A percentile compares a stretch with the other conserved stretches of the same genome.
Conservation (phyloP, 345 rosid species). For the Noccaea caerulescens region DNA sequence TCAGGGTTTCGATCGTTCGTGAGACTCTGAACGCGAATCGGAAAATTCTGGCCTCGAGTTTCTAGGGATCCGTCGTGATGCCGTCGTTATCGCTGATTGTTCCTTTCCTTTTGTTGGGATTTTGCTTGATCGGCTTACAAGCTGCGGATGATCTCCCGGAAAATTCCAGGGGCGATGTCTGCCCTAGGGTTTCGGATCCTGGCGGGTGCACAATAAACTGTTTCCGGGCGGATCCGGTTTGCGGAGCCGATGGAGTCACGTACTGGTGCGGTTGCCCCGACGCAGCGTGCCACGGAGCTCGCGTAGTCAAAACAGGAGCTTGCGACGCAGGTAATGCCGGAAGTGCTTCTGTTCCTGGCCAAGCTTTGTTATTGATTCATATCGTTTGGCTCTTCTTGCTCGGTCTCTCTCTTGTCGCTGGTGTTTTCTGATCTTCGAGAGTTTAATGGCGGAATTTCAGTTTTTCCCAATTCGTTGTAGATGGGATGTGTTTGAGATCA, state of each 20-base stretch:
- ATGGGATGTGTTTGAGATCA: background rate
- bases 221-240: constrained; percentile 84
- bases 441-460: background rate
- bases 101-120: constrained; percentile 17
- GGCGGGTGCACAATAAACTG: constrained; percentile 71
- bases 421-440: constrained; percentile 56
- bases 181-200: constrained; percentile 43
- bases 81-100: constrained; percentile 22
- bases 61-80: constrained; percentile 20
- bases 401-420: constrained; percentile 76
- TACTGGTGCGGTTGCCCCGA: constrained; percentile 97
- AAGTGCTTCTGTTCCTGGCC: constrained; percentile 76
- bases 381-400: constrained; percentile 90
- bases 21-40: background rate
- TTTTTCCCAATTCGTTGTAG: constrained; percentile 9
- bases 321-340: constrained; percentile 77
- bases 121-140: constrained; percentile 43
- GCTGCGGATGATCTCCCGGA: constrained; percentile 39
- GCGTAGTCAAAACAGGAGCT: constrained; percentile 71
- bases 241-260: constrained; percentile 83
- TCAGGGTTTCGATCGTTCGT: constrained; percentile 32
- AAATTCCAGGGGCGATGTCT: constrained; percentile 40
- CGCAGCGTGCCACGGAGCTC: constrained; percentile 69
- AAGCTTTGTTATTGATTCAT: constrained; percentile 86
- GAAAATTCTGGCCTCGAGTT: background rate